Percentiles rank a stretch among this genome's conserved stretches.
Evolutionary conservation across 768 basidiomycete genomes (phyloP).

Genomic region (Mycena polygramma): DNA sequence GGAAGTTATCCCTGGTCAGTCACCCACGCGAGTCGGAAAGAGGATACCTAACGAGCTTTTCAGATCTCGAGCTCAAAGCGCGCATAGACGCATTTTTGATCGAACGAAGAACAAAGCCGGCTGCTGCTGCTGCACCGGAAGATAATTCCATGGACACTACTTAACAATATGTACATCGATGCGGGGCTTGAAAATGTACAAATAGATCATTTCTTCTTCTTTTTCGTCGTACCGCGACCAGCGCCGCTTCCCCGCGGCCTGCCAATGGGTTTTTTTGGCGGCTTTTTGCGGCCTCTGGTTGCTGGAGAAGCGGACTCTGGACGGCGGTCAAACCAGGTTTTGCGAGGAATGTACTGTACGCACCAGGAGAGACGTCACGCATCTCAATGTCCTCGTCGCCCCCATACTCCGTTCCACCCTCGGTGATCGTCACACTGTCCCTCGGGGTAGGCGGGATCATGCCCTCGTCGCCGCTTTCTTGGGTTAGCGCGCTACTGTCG

Average conservation of each 20-base stretch:
- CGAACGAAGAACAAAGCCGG: constrained; percentile 63
- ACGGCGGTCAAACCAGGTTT: background rate
- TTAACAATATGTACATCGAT: background rate
- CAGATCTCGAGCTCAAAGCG: constrained; percentile 78
- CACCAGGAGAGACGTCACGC: constrained; percentile 72
- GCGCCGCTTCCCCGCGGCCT: constrained; percentile 13
- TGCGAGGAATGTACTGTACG: constrained; percentile 20
- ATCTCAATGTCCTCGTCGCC: constrained; percentile 74
- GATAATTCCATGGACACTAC: constrained; percentile 32
- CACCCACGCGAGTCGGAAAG: background rate
- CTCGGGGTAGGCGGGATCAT: constrained; percentile 65
- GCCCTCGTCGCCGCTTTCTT: constrained; percentile 85
- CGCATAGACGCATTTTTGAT: constrained; percentile 79
- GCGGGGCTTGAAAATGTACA: constrained; percentile 6
- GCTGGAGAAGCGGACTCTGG: constrained; percentile 19
- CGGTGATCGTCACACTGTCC: constrained; percentile 80
- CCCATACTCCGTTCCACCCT: constrained; percentile 75
- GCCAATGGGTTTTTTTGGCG: constrained; percentile 15
- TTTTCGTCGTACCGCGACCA: constrained; percentile 23
- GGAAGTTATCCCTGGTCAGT: constrained; percentile 79
- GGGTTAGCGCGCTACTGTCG: constrained; percentile 86
- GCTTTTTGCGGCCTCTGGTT: constrained; percentile 23
- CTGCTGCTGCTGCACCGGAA: background rate
- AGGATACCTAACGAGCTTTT: constrained; percentile 3
- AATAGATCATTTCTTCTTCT: constrained; percentile 33